Conservation (phyloP, 2,329 filamentous ascomycete genomes). For the Rutstroemia sydowiana region DNA sequence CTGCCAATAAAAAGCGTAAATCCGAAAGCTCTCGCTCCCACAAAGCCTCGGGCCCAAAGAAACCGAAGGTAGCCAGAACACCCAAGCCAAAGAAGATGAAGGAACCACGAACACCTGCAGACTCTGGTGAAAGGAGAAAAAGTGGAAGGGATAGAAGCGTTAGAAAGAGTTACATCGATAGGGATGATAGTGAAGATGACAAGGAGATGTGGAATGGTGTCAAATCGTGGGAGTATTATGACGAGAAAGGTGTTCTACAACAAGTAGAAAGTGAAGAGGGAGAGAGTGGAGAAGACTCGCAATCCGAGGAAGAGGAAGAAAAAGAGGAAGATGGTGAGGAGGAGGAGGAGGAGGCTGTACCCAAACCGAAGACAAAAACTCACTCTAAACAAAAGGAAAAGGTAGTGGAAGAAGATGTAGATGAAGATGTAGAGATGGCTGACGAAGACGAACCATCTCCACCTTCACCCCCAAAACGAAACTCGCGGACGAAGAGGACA, state of each 20-base stretch:
- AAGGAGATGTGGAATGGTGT: constrained; percentile 33
- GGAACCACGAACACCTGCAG: constrained; percentile 13
- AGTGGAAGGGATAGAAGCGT: constrained; percentile 34
- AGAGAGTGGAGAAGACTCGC: constrained; percentile 13
- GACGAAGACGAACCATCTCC: background rate
- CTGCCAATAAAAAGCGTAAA: constrained; percentile 19
- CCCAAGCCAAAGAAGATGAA: constrained; percentile 26
- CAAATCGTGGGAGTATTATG: constrained; percentile 31
- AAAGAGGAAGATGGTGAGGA: constrained; percentile 6
- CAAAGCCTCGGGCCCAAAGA: constrained; percentile 24
- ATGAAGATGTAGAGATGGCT: constrained; percentile 3
- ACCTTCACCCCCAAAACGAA: no score
- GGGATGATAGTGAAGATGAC: constrained; percentile 36
- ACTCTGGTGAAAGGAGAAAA: constrained; percentile 27
- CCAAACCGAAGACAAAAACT: background rate
- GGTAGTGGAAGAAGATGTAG: background rate
- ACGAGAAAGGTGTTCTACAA: constrained; percentile 30
- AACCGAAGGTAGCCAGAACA: constrained; percentile 20
- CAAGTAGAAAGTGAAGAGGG: constrained; percentile 27
- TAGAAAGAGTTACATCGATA: constrained; percentile 31
- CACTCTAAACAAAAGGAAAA: background rate
- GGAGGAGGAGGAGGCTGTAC: constrained; percentile 10
- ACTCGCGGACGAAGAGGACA: no score
- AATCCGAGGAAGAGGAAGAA: constrained; percentile 11
- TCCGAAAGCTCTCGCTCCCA: constrained; percentile 15